These are phyloP conservation scores for Corymbia maculata DNA, from an alignment of 345 rosid species.

Conservation along the genomic window DNA sequence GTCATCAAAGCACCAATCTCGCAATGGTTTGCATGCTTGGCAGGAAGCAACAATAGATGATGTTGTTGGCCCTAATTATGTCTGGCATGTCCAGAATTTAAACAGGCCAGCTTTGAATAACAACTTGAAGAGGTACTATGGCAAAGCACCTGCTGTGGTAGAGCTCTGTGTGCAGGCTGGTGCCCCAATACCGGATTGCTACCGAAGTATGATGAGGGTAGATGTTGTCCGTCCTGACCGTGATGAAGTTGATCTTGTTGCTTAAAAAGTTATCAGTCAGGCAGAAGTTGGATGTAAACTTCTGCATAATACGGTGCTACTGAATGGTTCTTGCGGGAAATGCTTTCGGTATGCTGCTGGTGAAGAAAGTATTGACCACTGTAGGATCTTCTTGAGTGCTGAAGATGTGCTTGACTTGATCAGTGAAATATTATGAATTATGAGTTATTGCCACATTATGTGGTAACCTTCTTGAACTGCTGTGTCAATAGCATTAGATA, in stretches of 20 bases:
- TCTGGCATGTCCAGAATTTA: slow-evolving; percentile 68
- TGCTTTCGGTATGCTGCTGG: not conserved
- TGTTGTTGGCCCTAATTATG: slow-evolving; percentile 68
- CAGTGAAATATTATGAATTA: not conserved
- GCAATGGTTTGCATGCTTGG: slow-evolving; percentile 83
- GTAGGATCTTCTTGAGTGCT: not conserved
- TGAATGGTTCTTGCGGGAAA: not conserved
- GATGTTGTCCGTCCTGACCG: slow-evolving; percentile 73
- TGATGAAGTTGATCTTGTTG: slow-evolving; percentile 77
- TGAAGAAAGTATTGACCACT: not conserved
- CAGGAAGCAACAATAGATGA: slow-evolving; percentile 80
- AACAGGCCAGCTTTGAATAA: slow-evolving; percentile 43
- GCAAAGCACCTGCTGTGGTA: slow-evolving; percentile 82
- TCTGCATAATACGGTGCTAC: not conserved
- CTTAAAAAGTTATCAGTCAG: slow-evolving; percentile 14
- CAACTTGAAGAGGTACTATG: slow-evolving; percentile 63
- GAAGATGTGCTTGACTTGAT: not conserved
- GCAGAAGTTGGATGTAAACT: not conserved
- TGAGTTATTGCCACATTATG: not conserved
- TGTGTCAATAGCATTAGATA: not conserved
- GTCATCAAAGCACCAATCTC: slow-evolving; percentile 73
- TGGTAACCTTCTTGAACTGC: not conserved
- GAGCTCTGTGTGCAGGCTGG: slow-evolving; percentile 75
- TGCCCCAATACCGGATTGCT: slow-evolving; percentile 59
- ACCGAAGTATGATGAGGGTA: slow-evolving; percentile 76